phyloP scores from a whole-genome alignment of 495 filamentous ascomycete genomes.

The Hypoxylon crocopeplum region DNA sequence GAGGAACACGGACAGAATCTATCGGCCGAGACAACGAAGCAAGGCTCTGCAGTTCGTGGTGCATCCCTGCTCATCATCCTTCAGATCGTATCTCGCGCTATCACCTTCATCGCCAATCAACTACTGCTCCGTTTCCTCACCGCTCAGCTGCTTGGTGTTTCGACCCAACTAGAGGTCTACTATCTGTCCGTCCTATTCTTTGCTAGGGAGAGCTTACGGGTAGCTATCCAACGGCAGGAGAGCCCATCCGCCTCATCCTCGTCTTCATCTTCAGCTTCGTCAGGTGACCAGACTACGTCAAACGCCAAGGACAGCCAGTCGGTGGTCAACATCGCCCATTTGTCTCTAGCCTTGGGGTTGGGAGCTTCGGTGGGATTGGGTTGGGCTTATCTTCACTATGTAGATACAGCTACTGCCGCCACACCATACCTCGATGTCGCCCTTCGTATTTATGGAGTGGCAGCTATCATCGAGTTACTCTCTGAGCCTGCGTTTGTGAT shows the following conservation, averaged over 20 bases:
- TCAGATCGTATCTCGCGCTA: constrained; percentile 79
- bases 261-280: too few species aligned
- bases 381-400: constrained; percentile 67
- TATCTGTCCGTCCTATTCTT: constrained; percentile 90
- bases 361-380: constrained; percentile 67
- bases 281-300: constrained; percentile 24
- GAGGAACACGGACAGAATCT: neutral
- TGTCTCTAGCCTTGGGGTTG: constrained; percentile 74
- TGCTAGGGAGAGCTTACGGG: constrained; percentile 83
- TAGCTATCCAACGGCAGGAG: constrained; percentile 83
- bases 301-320: constrained; percentile 60
- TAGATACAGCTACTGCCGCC: constrained; percentile 54
- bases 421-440: constrained; percentile 68
- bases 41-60: constrained; percentile 57
- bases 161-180: constrained; percentile 89
- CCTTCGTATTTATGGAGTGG: constrained; percentile 73
- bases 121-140: constrained; percentile 84
- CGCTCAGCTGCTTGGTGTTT: constrained; percentile 80
- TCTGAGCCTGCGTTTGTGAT: constrained; percentile 87
- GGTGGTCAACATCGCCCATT: constrained; percentile 85
- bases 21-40: constrained; percentile 2
- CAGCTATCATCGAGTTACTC: constrained; percentile 79
- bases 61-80: constrained; percentile 86
- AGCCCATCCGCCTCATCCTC: constrained; percentile 19
- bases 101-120: constrained; percentile 93